Evolutionary conservation across 1,284 basidiomycete species (phyloP), one percentile per base, ranked within the genome.

Genomic region (Rhodotorula glutinis): DNA sequence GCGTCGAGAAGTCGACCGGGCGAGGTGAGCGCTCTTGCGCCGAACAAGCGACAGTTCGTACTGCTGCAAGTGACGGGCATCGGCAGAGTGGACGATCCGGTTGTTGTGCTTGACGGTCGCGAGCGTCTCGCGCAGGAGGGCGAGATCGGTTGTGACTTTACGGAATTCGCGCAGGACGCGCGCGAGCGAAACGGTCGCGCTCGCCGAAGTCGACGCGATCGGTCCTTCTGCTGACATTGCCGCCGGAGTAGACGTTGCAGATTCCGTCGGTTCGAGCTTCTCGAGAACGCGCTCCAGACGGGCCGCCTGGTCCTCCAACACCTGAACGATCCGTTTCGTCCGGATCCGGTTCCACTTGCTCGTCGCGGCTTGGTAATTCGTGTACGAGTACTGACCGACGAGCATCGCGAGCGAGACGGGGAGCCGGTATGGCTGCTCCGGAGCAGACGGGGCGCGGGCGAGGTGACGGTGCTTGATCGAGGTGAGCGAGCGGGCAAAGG

Each of bases 231-330:
- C 21, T 10, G 43, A 16, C 19, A 25, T 1, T 9, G 11, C 10
- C 14, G 25, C 19, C 27, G 55, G 9, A 4, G 23, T 13, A 38
- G n/a, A 21, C 40, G 27, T 4, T 33, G 44, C 21, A n/a, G 29
- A 16, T 4, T 21, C n/a, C 4, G 41, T 43, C 11, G 67, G 56
- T n/a, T 66, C 58, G 62, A 72, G 52, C 30, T n/a, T 21, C 41
- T 53, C 49, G 44, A 71, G 53, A 14, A 73, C 57, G 27, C 60
- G 55, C 9, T 57, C 16, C 55, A 73, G 41, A 14, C 71, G 66
- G 16, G 16, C 14, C 19, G 57, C 55, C 33, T 70, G 64, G 7
- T 43, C n/a, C 46, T 63, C 64, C 54, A 63, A 61, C 43, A 55
- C 49, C 44, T 60, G 62, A 9, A 73, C 44, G 47, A 70, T 29